These are phyloP conservation scores for Lentinula raphanica DNA, from an alignment of 768 basidiomycete species.

Conservation along the genomic window DNA sequence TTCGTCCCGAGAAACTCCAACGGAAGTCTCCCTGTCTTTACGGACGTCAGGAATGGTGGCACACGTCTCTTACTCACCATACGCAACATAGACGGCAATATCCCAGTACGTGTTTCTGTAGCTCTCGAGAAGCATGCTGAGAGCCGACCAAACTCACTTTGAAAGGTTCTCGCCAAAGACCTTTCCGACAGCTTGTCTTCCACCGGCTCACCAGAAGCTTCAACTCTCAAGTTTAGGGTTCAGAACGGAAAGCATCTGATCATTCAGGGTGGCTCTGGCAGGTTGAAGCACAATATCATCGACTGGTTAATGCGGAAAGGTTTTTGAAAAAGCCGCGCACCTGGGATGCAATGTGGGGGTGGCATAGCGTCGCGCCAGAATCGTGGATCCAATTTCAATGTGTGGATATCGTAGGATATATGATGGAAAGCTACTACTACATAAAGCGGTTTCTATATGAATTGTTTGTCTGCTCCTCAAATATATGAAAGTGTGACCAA, in stretches of 20 bases:
- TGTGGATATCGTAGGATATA: background rate
- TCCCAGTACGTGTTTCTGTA: conserved; percentile 38
- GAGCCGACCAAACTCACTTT: conserved; percentile 11
- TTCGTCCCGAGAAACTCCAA: conserved; percentile 61
- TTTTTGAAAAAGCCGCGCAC: conserved; percentile 36
- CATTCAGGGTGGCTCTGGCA: conserved; percentile 48
- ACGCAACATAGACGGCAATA: conserved; percentile 64
- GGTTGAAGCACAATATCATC: conserved; percentile 56
- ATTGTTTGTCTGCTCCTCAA: background rate
- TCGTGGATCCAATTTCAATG: background rate
- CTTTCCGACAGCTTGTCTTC: conserved; percentile 48
- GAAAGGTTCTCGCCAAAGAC: conserved; percentile 56
- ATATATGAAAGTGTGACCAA: background rate
- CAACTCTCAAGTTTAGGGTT: conserved; percentile 44
- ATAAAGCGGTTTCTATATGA: no score
- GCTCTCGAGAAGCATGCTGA: background rate
- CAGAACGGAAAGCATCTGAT: conserved; percentile 47
- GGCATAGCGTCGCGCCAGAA: background rate
- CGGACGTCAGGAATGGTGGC: conserved; percentile 64
- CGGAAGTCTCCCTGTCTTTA: conserved; percentile 70
- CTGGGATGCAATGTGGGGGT: background rate
- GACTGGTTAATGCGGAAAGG: conserved; percentile 62
- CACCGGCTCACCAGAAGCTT: conserved; percentile 37
- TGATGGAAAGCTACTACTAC: no score
- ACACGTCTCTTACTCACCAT: conserved; percentile 54